These are phyloP conservation scores for Blechomonas ayalai DNA, from an alignment of 208 protist species.

Conservation along the genomic window DNA sequence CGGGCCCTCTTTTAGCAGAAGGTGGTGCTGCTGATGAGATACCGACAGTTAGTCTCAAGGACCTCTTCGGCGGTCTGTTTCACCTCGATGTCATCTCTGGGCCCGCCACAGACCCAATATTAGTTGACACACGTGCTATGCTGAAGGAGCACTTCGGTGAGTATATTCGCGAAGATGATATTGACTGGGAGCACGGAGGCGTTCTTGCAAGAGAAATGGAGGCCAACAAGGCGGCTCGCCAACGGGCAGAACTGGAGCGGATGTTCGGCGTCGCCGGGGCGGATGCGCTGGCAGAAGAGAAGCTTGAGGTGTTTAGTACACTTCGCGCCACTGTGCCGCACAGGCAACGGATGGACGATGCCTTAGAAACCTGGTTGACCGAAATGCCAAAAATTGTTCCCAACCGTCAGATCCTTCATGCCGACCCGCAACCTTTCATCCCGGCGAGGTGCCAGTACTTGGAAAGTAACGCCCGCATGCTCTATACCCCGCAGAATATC, in stretches of 20 bases:
- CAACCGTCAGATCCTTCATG: constrained; percentile 79
- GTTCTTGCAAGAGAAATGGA: constrained; percentile 38
- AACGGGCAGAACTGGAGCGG: constrained; percentile 26
- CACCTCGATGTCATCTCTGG: constrained; percentile 7
- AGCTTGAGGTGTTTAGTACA: constrained; percentile 31
- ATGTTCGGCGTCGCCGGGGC: constrained; percentile 47
- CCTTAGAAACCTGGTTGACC: constrained; percentile 43
- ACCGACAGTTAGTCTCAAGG: neutral
- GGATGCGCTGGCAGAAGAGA: constrained; percentile 20
- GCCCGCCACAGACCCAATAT: neutral
- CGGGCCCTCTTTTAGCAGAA: no score
- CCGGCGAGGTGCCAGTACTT: constrained; percentile 33
- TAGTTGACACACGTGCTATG: neutral
- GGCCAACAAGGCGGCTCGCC: constrained; percentile 8
- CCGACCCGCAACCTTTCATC: constrained; percentile 66
- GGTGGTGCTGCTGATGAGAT: no score
- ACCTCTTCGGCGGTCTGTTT: constrained; percentile 12
- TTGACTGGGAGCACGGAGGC: constrained; percentile 7
- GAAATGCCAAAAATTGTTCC: constrained; percentile 82
- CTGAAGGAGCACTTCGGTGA: constrained; percentile 2
- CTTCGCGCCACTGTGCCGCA: constrained; percentile 25
- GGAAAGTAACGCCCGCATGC: constrained; percentile 54
- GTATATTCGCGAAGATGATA: constrained; percentile 1
- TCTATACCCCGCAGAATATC: constrained; percentile 82
- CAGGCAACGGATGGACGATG: constrained; percentile 8